Conservation (phyloP, 2,329 filamentous ascomycete genomes). For the Trichoderma endophyticum region DNA sequence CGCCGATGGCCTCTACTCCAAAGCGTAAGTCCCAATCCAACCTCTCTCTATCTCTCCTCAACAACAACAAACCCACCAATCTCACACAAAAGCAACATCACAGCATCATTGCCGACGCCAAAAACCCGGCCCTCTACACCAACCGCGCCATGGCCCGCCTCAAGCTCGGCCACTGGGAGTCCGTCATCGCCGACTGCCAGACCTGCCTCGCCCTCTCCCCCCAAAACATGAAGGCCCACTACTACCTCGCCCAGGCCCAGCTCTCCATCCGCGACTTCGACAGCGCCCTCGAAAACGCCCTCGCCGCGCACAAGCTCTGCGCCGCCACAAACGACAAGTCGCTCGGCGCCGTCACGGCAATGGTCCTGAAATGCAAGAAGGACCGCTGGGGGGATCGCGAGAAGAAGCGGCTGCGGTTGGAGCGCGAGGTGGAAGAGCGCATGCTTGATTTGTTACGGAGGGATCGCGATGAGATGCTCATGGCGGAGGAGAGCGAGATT, state of each 20-base stretch:
- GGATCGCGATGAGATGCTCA: slow-evolving; percentile 44
- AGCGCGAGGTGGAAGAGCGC: slow-evolving; percentile 57
- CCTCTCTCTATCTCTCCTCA: not conserved
- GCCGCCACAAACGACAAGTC: slow-evolving; percentile 61
- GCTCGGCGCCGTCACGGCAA: slow-evolving; percentile 65
- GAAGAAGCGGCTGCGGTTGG: slow-evolving; percentile 53
- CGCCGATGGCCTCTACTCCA: slow-evolving; percentile 69
- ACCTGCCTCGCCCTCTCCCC: slow-evolving; percentile 67
- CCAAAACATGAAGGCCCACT: slow-evolving; percentile 73
- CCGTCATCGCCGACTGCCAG: slow-evolving; percentile 73
- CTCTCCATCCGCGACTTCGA: slow-evolving; percentile 63
- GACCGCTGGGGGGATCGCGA: slow-evolving; percentile 79
- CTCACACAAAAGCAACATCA: slow-evolving; percentile 12
- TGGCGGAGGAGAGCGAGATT: slow-evolving; percentile 40
- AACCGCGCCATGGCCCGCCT: slow-evolving; percentile 84
- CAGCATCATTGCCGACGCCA: slow-evolving; percentile 74
- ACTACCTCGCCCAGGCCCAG: slow-evolving; percentile 80
- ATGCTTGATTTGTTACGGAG: slow-evolving; percentile 50
- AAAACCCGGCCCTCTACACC: slow-evolving; percentile 77
- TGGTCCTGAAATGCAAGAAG: slow-evolving; percentile 79
- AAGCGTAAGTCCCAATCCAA: slow-evolving; percentile 53
- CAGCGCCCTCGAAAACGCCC: slow-evolving; percentile 67
- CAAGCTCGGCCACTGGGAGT: slow-evolving; percentile 69
- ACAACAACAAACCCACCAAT: not conserved
- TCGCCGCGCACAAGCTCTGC: slow-evolving; percentile 70